Evolutionary conservation across 108 stramenopile genomes (phyloP).

Genomic region (Cyclotella choctawhatcheeana): DNA sequence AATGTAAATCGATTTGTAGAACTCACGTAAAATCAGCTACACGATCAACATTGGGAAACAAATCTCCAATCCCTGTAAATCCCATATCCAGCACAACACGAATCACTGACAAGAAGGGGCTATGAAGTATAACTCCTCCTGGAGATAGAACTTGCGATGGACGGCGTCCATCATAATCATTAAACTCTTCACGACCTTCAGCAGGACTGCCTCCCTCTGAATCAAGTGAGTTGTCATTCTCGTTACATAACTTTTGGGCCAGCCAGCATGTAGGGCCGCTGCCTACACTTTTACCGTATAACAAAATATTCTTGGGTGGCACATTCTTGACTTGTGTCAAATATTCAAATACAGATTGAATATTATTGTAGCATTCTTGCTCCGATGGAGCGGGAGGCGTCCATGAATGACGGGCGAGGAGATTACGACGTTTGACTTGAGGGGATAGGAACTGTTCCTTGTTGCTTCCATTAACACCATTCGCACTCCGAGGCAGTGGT

Average conservation of each 20-base stretch:
- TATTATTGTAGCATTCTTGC: conserved; percentile 72
- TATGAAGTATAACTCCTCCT: conserved; percentile 70
- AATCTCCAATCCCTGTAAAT: conserved; percentile 78
- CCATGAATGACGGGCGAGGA: conserved; percentile 27
- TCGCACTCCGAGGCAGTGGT: background rate
- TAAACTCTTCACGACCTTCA: conserved; percentile 9
- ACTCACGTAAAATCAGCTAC: conserved; percentile 51
- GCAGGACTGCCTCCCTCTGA: background rate
- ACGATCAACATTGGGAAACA: conserved; percentile 83
- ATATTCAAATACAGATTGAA: conserved; percentile 73
- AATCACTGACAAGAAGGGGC: conserved; percentile 65
- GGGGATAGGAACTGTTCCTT: background rate
- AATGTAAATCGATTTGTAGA: background rate
- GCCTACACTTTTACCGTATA: conserved; percentile 72
- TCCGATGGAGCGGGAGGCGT: conserved; percentile 48
- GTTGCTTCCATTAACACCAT: conserved; percentile 1
- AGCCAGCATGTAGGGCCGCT: conserved; percentile 82
- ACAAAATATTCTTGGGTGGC: conserved; percentile 61
- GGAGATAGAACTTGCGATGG: conserved; percentile 10
- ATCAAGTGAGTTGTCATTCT: background rate
- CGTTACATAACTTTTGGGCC: conserved; percentile 45
- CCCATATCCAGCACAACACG: conserved; percentile 80
- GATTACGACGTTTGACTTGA: conserved; percentile 7
- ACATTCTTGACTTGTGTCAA: conserved; percentile 54
- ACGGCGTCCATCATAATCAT: background rate